These are phyloP conservation scores for Dictyostelium brefeldianum DNA, from an alignment of 78 protist genomes.

Conservation along the genomic window DNA sequence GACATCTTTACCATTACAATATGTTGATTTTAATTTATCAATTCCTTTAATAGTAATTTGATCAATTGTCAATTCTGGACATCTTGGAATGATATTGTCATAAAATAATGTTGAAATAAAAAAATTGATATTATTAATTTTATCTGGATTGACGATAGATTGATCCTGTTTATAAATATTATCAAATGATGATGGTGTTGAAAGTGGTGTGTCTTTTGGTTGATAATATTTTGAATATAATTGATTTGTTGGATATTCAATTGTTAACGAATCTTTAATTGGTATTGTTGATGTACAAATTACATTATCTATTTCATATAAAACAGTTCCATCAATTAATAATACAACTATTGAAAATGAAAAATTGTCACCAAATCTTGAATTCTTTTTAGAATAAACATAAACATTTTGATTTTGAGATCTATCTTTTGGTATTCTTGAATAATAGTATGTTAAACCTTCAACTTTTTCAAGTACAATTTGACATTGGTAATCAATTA, in stretches of 20 bases:
- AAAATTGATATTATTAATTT: neutral
- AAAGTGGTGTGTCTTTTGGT: neutral
- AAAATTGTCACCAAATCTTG: neutral
- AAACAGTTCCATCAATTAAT: slow-evolving; percentile 28
- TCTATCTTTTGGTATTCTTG: neutral
- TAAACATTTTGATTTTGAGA: neutral
- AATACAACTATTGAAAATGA: neutral
- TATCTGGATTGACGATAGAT: neutral
- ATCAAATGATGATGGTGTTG: neutral
- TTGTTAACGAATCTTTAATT: neutral
- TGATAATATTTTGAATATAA: neutral
- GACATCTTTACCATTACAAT: neutral
- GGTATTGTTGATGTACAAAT: neutral
- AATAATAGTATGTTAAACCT: slow-evolving; percentile 8
- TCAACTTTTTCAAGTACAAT: slow-evolving; percentile 34
- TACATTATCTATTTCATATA: neutral
- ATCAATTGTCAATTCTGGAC: neutral
- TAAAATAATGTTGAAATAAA: neutral
- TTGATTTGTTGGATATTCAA: slow-evolving; percentile 8
- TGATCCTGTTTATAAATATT: neutral
- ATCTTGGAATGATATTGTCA: neutral
- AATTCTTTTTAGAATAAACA: neutral
- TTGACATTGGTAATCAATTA: neutral
- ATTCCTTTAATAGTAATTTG: neutral
- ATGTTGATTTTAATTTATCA: neutral